Base-by-base conservation (phyloP, 2,329 filamentous ascomycete genomes). In the Amauroascus verrucosus region DNA sequence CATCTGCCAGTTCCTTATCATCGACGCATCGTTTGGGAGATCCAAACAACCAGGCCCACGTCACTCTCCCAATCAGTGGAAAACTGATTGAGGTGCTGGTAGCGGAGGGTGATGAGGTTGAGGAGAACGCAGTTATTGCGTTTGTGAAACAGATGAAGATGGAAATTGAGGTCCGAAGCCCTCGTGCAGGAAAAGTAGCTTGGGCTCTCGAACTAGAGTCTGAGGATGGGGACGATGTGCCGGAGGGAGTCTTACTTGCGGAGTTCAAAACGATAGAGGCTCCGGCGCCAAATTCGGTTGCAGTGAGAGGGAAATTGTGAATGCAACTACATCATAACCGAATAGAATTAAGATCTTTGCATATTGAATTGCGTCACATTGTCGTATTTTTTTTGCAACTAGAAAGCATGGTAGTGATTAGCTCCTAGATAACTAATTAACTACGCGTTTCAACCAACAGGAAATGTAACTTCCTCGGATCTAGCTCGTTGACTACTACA, bases 121-220 rank as follows among this genome's bases (percentile, higher is more conserved):
- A 63, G 18, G 68, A 75, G 56, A 77, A 78, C 1, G 75, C 82
- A 37, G 66, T 77, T 0, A 68, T 84, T 58, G 77, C 70, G 6
- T 78, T 84, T 16, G 75, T 84, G 18, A 77, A 78, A 64, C 81
- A 84, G 65, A 83, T 83, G 80, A 84, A 84, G 65, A 84, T 84
- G 81, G 81, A 84, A 58, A 65, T 84, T n/a, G 81, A 84, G 60
- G 75, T 84, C 2, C 65, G 81, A 20, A 72, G 71, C 52, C 68
- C 71, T 14, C 69, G 70, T 3, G 67, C 69, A 1, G 80, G 80
- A 0, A 63, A 61, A 1, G 71, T 79, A 3, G 67, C 62, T 1
- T 82, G 78, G 75, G 71, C 77, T 0, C 69, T 72, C 46, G 76
- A 80, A 48, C 71, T 72, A 44, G 76, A 80, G 44, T 69, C 70